Conservation (phyloP, 495 filamentous ascomycete genomes). For the Aspergillus leporis region DNA sequence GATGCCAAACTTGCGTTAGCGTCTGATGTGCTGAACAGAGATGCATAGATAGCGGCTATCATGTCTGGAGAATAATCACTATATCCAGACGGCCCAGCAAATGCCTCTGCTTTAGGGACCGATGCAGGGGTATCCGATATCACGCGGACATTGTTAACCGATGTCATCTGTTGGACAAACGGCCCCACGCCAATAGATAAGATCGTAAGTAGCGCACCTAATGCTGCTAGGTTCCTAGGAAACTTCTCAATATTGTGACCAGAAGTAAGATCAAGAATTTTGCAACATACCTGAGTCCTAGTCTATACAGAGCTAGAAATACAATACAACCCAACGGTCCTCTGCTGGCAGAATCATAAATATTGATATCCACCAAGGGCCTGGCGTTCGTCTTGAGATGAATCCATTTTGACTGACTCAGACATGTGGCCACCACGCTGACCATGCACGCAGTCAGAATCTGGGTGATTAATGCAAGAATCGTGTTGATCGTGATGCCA, state of each 20-base stretch:
- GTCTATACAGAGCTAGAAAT: background rate
- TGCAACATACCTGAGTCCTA: background rate
- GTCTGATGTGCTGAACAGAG: background rate
- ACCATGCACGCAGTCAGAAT: slow-evolving; percentile 3
- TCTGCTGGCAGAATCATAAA: background rate
- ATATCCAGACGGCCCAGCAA: no score
- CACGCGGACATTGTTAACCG: background rate
- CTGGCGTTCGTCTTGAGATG: background rate
- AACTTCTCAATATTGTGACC: no score
- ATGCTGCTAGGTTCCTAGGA: background rate
- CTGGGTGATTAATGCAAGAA: background rate
- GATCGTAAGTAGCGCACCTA: background rate
- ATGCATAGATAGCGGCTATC: no score
- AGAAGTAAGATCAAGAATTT: background rate
- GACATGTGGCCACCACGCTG: background rate
- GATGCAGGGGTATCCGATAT: background rate
- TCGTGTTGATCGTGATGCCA: slow-evolving; percentile 32
- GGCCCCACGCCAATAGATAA: background rate
- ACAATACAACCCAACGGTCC: background rate
- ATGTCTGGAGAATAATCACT: no score
- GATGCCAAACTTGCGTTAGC: no score
- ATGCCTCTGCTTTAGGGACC: background rate
- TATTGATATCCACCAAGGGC: background rate
- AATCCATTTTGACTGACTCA: slow-evolving; percentile 4
- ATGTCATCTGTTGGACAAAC: slow-evolving; percentile 1